Conservation (phyloP, 2,329 filamentous ascomycete species). For the Dactylellina leptospora region DNA sequence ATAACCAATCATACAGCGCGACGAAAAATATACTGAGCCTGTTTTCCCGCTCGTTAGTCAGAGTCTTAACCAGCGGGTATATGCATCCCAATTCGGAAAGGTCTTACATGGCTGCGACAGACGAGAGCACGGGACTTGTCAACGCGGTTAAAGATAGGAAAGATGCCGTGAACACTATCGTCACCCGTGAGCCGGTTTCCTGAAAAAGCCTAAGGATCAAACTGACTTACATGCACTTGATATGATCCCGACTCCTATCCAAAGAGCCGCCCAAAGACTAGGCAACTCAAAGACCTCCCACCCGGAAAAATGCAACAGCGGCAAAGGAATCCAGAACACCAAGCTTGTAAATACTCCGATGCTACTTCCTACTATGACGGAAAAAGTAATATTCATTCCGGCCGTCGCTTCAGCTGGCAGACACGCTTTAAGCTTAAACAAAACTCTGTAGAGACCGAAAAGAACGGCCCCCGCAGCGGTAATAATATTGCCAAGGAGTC, state of each 20-base stretch:
- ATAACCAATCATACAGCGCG: constrained; percentile 44
- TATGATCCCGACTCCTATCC: constrained; percentile 31
- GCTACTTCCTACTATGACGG: constrained; percentile 37
- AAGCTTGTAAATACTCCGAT: constrained; percentile 43
- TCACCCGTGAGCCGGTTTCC: background rate
- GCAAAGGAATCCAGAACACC: constrained; percentile 51
- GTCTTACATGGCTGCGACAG: constrained; percentile 45
- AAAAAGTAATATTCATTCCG: constrained; percentile 48
- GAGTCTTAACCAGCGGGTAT: background rate
- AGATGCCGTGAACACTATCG: constrained; percentile 26
- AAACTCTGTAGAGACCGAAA: constrained; percentile 40
- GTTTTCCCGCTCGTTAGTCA: background rate
- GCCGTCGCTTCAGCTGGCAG: constrained; percentile 37
- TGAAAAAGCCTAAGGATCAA: background rate
- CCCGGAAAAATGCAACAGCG: constrained; percentile 33
- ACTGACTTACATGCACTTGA: constrained; percentile 35
- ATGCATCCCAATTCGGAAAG: constrained; percentile 3
- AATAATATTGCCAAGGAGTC: constrained; percentile 39
- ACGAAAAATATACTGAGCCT: constrained; percentile 48
- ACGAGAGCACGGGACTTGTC: constrained; percentile 44
- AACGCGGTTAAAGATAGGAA: constrained; percentile 47
- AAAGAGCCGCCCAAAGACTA: constrained; percentile 24
- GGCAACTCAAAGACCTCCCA: constrained; percentile 32
- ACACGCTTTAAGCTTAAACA: constrained; percentile 48
- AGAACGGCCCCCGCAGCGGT: constrained; percentile 39